A percentile compares a stretch with the other conserved stretches of the same genome.
These are phyloP conservation scores for Phytophthora megakarya DNA, from an alignment of 352 stramenopile genomes.

Conservation along the genomic window DNA sequence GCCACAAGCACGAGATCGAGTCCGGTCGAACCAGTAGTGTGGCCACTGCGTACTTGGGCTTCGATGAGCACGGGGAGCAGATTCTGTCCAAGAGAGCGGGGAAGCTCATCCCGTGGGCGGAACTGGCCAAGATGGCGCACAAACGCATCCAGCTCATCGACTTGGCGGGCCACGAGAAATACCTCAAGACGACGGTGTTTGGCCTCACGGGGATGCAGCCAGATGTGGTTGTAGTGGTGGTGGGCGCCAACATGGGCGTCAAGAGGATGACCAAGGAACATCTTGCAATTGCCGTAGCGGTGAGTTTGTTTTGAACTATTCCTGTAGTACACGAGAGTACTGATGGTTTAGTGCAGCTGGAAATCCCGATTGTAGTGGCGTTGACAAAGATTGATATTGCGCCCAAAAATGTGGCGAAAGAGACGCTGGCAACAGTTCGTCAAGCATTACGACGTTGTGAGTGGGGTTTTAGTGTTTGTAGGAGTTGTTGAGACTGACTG, in stretches of 20 bases:
- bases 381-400: conserved; percentile 96
- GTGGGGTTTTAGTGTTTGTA: background rate
- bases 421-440: conserved; percentile 90
- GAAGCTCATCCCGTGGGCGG: conserved; percentile 80
- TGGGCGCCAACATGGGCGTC: conserved; percentile 94
- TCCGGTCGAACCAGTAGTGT: conserved; percentile 86
- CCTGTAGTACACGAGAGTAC: background rate
- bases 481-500: conserved; percentile 1
- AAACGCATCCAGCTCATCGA: conserved; percentile 91
- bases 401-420: conserved; percentile 91
- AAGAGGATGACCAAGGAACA: conserved; percentile 96
- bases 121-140: conserved; percentile 77
- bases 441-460: conserved; percentile 84
- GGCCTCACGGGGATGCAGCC: conserved; percentile 97
- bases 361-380: conserved; percentile 94
- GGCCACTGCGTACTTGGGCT: conserved; percentile 83
- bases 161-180: conserved; percentile 96
- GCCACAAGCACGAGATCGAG: conserved; percentile 87
- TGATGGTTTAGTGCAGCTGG: conserved; percentile 50
- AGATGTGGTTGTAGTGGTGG: conserved; percentile 95
- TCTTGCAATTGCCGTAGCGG: conserved; percentile 90
- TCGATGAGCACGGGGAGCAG: conserved; percentile 74
- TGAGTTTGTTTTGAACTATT: conserved; percentile 22
- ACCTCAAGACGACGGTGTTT: conserved; percentile 99
- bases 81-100: conserved; percentile 77